These are phyloP conservation scores for Thelonectria blattea DNA, from an alignment of 2,329 filamentous ascomycete genomes.

Conservation along the genomic window DNA sequence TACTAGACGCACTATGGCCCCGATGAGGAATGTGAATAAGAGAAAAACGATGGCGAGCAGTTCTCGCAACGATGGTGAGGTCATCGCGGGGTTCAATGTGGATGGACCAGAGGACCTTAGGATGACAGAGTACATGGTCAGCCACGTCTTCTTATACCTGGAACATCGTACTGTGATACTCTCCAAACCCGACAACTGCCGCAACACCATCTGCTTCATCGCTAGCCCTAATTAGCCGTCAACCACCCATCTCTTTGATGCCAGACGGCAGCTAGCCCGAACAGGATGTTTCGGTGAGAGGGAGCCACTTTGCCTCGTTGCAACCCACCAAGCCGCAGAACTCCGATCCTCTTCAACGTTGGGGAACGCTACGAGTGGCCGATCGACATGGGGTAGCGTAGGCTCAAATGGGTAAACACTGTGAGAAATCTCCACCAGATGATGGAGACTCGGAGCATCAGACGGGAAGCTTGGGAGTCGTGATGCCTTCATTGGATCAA, in stretches of 20 bases:
- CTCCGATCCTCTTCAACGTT: not conserved
- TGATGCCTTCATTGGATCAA: not conserved
- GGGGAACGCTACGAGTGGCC: not conserved
- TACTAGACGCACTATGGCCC: not conserved
- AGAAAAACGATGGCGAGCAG: not conserved
- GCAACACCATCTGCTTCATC: no score
- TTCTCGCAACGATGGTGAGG: not conserved
- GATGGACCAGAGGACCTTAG: no score
- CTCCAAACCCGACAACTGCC: no score
- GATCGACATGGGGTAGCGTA: not conserved
- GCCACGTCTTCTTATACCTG: no score
- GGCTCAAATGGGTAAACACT: not conserved
- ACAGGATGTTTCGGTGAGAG: not conserved
- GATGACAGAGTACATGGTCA: no score
- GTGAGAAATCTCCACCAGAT: not conserved
- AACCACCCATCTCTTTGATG: no score
- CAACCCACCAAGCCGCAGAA: not conserved
- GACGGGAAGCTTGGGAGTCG: not conserved
- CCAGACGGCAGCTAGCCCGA: not conserved
- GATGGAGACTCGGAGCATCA: not conserved
- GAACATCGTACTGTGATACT: no score
- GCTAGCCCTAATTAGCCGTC: no score
- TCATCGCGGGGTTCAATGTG: not conserved
- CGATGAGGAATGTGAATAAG: not conserved
- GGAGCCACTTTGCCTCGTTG: not conserved